Conservation (phyloP, 345 rosid species). For the Brassica juncea region DNA sequence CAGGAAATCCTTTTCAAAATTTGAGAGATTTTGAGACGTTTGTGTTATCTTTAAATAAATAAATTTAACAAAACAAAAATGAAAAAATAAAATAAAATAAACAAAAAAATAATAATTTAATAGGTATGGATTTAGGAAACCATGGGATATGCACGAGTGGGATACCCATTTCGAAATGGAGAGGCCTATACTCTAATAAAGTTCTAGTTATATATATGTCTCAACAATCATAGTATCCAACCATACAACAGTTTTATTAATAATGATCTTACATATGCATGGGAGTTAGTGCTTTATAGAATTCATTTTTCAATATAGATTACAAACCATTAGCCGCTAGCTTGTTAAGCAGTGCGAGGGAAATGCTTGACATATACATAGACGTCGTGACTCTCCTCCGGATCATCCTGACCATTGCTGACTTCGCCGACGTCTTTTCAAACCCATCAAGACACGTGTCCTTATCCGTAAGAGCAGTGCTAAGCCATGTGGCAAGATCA, state of each 20-base stretch:
- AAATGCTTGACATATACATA: conserved; percentile 65
- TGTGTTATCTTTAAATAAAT: not conserved
- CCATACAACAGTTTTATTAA: conserved; percentile 5
- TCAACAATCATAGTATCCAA: not conserved
- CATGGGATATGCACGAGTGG: not conserved
- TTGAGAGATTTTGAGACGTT: not conserved
- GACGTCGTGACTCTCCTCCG: conserved; percentile 46
- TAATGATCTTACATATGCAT: conserved; percentile 9
- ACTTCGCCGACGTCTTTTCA: conserved; percentile 39
- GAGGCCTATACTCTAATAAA: not conserved
- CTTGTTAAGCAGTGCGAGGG: conserved; percentile 78
- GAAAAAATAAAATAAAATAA: too few species aligned
- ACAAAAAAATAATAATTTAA: not conserved
- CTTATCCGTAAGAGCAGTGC: conserved; percentile 67
- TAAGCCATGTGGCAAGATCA: conserved; percentile 69
- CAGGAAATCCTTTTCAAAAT: not conserved
- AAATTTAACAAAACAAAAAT: too few species aligned
- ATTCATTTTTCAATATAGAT: not conserved
- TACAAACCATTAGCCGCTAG: conserved; percentile 59
- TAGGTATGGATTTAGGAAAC: not conserved
- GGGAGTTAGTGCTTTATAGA: not conserved
- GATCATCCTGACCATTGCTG: conserved; percentile 39
- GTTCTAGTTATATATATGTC: not conserved
- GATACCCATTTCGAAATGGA: not conserved
- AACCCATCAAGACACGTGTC: conserved; percentile 87